Base-by-base conservation (phyloP, 257 asterid species). In the Solanum acaule region DNA sequence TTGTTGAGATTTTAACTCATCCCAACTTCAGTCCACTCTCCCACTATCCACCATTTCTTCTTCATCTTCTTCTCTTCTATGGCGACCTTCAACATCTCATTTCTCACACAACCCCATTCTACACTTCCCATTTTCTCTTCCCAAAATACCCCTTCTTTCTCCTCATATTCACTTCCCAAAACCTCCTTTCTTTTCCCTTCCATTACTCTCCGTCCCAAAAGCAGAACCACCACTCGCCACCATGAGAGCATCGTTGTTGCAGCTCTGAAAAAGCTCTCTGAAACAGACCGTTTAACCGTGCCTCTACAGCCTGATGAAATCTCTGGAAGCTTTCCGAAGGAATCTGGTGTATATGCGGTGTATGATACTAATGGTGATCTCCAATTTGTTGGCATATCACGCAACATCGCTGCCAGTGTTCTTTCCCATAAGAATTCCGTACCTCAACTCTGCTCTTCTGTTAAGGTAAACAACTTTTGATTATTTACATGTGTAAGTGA, bases 361-460 rank as follows among this genome's bases (percentile, higher is more conserved):
- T 95, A 93, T 87, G 93, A 95, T 86, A 88, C 87, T 81, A 88
- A 77, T 83, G 93, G 92, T 42, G 98, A 92, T 84, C 96, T 97
- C 72, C 98, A 97, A 86, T 97, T 95, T 89, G 88, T 97, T 88
- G 99, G 99, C 82, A 95, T 97, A 73, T 95, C 99, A 34, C 90
- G 97, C 75, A 95, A 95, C 89, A 91, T 95, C 77, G 98, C 96
- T 35, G 95, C 96, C 86, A 97, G 99, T 85, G 90, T 97, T 86
- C 88, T 86, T 88, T 25, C 92, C 14, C 98, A 97, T 92, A 93
- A 89, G 90, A 94, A 92, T n/a, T 93, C 98, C 35, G 93, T 95
- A 49, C 98, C 99, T 8, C 94, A 95, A 56, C 98, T 97, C 67
- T 97, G 99, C 86, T 91, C 73, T 85, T 93, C 98, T 68, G 94